phyloP scores from a whole-genome alignment of 768 basidiomycete genomes.

The Trametes elegans region DNA sequence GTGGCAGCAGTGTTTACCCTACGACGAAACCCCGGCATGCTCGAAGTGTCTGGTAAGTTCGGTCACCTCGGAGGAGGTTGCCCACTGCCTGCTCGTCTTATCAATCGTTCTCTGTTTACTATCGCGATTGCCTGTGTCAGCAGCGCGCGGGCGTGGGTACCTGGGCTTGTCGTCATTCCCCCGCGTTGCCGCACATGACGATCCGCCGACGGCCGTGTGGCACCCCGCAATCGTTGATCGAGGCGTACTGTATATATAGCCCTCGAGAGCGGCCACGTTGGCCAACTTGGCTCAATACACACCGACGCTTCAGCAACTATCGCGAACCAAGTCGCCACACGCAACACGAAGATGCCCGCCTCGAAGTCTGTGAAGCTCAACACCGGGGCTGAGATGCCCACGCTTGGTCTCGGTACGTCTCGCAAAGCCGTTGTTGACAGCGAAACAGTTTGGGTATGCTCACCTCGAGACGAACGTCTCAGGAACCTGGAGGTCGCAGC shows the following conservation, averaged over 20 bases:
- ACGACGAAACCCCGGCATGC: no score
- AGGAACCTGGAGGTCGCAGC: conserved; percentile 80
- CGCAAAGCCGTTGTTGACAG: not conserved
- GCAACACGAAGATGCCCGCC: conserved; percentile 45
- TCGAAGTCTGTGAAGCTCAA: conserved; percentile 52
- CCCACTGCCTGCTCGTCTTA: no score
- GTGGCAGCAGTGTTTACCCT: no score
- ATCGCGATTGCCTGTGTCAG: conserved; percentile 3
- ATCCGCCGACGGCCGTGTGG: no score
- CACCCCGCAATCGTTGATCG: not conserved
- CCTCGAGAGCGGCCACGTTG: not conserved
- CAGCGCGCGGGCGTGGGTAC: not conserved
- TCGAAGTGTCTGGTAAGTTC: no score
- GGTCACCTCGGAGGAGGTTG: no score
- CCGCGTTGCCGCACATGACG: not conserved
- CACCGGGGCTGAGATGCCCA: conserved; percentile 77
- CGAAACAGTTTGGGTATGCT: not conserved
- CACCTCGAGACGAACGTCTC: not conserved
- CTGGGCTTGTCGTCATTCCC: not conserved
- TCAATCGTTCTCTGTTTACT: not conserved
- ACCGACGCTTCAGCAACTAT: not conserved
- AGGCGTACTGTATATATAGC: not conserved
- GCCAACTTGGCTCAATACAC: not conserved
- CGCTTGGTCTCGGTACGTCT: conserved; percentile 58
- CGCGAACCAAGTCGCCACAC: no score